phyloP scores from a whole-genome alignment of 345 rosid species.

The Rhizophora apiculata region DNA sequence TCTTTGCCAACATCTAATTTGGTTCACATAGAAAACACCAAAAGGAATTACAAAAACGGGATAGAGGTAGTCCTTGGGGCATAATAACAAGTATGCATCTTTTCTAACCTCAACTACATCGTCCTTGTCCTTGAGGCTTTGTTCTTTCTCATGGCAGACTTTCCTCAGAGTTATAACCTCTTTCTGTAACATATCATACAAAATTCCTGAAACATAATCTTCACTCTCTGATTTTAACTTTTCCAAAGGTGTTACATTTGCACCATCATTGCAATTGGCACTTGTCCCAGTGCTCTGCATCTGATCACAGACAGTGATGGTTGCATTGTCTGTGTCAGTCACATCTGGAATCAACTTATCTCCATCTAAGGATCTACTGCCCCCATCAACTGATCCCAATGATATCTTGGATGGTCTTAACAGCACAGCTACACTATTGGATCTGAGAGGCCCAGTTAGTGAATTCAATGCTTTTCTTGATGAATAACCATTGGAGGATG shows the following conservation, averaged over 20 bases:
- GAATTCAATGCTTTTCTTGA: slow-evolving; percentile 25
- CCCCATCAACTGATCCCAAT: slow-evolving; percentile 38
- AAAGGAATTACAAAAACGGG: neutral
- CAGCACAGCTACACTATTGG: slow-evolving; percentile 31
- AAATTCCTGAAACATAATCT: slow-evolving; percentile 35
- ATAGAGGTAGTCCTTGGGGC: neutral
- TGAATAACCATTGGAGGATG: slow-evolving; percentile 28
- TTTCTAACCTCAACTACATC: slow-evolving; percentile 38
- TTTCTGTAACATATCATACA: slow-evolving; percentile 45
- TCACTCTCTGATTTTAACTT: slow-evolving; percentile 25
- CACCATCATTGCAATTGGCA: slow-evolving; percentile 8
- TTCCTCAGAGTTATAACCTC: slow-evolving; percentile 39
- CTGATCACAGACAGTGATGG: slow-evolving; percentile 6
- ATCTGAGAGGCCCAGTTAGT: slow-evolving; percentile 18
- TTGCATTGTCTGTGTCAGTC: slow-evolving; percentile 12
- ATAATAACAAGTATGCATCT: neutral
- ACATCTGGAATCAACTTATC: slow-evolving; percentile 23
- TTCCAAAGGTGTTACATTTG: slow-evolving; percentile 21
- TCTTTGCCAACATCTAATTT: slow-evolving; percentile 44
- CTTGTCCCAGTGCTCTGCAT: slow-evolving; percentile 13
- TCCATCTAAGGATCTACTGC: slow-evolving; percentile 27
- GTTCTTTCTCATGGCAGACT: slow-evolving; percentile 42
- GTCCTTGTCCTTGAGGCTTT: slow-evolving; percentile 42
- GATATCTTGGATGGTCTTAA: slow-evolving; percentile 29
- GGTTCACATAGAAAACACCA: neutral